phyloP scores from a whole-genome alignment of 305 asterid genomes.

The Ilex paraguariensis region DNA sequence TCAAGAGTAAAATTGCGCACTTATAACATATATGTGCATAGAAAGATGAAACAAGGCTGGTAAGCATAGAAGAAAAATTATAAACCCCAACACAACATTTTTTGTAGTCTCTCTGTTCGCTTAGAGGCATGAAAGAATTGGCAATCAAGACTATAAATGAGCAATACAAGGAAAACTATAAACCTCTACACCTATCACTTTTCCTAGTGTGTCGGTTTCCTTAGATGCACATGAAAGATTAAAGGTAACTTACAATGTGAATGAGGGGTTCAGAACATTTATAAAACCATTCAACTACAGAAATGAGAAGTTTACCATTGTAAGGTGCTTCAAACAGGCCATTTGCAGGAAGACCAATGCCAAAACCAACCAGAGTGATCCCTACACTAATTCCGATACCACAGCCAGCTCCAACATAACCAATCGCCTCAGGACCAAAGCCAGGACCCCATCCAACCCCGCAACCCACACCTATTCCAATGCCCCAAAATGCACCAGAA shows the following conservation, averaged over 20 bases:
- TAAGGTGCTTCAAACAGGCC: slow-evolving; percentile 41
- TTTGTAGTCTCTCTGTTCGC: no score
- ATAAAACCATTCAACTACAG: background rate
- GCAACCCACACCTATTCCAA: slow-evolving; percentile 85
- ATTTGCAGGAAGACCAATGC: slow-evolving; percentile 87
- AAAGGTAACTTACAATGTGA: background rate
- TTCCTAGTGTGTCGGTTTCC: no score
- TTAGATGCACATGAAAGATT: no score
- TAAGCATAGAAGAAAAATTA: background rate
- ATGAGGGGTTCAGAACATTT: background rate
- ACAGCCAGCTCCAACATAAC: slow-evolving; percentile 96
- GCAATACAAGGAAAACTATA: background rate
- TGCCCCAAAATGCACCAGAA: slow-evolving; percentile 87
- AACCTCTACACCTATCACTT: no score
- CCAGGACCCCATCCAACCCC: slow-evolving; percentile 99
- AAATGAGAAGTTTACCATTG: slow-evolving; percentile 33
- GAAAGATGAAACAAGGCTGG: background rate
- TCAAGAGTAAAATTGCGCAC: background rate
- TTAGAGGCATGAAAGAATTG: background rate
- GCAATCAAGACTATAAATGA: background rate
- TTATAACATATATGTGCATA: background rate
- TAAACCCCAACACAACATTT: background rate
- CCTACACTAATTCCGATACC: slow-evolving; percentile 85
- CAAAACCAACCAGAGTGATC: slow-evolving; percentile 62
- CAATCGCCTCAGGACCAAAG: slow-evolving; percentile 84